These are phyloP conservation scores for Leccinum fuscescens DNA, from an alignment of 1,284 basidiomycete species.

Conservation along the genomic window DNA sequence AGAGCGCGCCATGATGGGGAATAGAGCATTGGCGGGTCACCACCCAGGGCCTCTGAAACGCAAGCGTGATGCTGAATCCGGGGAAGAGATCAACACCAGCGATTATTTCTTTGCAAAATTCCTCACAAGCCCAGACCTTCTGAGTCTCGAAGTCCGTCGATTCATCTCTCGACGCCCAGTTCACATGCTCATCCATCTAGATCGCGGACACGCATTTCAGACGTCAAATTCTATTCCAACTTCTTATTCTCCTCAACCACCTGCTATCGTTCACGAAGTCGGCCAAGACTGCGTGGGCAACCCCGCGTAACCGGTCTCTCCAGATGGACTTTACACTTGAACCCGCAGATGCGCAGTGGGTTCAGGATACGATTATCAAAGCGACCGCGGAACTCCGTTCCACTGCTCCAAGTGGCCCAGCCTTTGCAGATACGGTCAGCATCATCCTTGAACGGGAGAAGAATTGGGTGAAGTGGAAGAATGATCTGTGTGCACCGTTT, in stretches of 20 bases:
- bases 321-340: slow-evolving; percentile 80
- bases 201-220: slow-evolving; percentile 87
- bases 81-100: slow-evolving; percentile 47
- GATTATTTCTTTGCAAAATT: slow-evolving; percentile 93
- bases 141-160: slow-evolving; percentile 75
- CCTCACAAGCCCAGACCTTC: slow-evolving; percentile 79
- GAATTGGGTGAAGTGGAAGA: slow-evolving; percentile 87
- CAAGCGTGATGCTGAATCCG: slow-evolving; percentile 57
- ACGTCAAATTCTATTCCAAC: slow-evolving; percentile 86
- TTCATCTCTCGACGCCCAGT: slow-evolving; percentile 6
- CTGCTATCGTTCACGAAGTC: slow-evolving; percentile 74
- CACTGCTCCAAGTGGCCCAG: slow-evolving; percentile 70
- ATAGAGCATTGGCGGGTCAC: slow-evolving; percentile 43
- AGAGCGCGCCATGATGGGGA: slow-evolving; percentile 80
- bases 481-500: slow-evolving; percentile 71
- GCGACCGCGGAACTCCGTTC: slow-evolving; percentile 69
- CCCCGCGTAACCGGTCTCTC: slow-evolving; percentile 65
- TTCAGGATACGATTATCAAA: slow-evolving; percentile 63
- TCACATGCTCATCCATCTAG: slow-evolving; percentile 38
- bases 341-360: slow-evolving; percentile 66
- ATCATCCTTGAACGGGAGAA: slow-evolving; percentile 75
- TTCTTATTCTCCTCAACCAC: slow-evolving; percentile 80
- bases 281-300: slow-evolving; percentile 61
- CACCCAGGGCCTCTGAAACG: slow-evolving; percentile 49
- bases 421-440: slow-evolving; percentile 69